Percentiles rank a stretch among this genome's conserved stretches.
Evolutionary conservation across 202 grass and related monocot genomes (phyloP).

Genomic region (Schoenoplectus triqueter): DNA sequence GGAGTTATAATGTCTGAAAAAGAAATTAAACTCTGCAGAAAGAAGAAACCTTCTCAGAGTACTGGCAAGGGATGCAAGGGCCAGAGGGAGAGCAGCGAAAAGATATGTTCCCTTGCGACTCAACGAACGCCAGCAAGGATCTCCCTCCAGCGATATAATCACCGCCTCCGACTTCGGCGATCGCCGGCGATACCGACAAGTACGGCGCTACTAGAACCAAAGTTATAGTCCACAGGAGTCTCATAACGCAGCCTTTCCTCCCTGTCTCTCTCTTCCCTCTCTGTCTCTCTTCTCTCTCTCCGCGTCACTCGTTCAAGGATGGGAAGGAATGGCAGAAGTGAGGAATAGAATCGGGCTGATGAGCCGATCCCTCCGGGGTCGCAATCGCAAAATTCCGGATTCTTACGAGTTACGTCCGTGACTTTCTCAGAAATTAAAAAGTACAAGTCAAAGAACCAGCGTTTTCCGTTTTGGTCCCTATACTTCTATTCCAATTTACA

Average conservation of each 20-base stretch:
- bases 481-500: no score
- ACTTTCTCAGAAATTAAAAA: not conserved
- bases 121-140: constrained; percentile 72
- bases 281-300: not conserved
- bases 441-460: not conserved
- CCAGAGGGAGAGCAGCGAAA: constrained; percentile 75
- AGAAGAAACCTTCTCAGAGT: constrained; percentile 79
- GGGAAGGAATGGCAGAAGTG: not conserved
- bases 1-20: not conserved
- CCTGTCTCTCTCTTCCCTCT: not conserved
- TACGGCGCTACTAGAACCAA: constrained; percentile 50
- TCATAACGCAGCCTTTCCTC: constrained; percentile 18
- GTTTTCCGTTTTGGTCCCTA: not conserved
- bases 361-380: not conserved
- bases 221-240: constrained; percentile 42
- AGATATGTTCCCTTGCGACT: constrained; percentile 72
- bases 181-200: constrained; percentile 51
- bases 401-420: not conserved
- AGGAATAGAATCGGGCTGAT: no score
- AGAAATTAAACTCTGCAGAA: not conserved
- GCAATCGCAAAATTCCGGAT: not conserved
- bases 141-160: constrained; percentile 45
- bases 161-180: constrained; percentile 38
- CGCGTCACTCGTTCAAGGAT: not conserved
- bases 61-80: constrained; percentile 76